Evolutionary conservation across 2,329 filamentous ascomycete genomes (phyloP).

Genomic region (Teratosphaeria gauchensis): DNA sequence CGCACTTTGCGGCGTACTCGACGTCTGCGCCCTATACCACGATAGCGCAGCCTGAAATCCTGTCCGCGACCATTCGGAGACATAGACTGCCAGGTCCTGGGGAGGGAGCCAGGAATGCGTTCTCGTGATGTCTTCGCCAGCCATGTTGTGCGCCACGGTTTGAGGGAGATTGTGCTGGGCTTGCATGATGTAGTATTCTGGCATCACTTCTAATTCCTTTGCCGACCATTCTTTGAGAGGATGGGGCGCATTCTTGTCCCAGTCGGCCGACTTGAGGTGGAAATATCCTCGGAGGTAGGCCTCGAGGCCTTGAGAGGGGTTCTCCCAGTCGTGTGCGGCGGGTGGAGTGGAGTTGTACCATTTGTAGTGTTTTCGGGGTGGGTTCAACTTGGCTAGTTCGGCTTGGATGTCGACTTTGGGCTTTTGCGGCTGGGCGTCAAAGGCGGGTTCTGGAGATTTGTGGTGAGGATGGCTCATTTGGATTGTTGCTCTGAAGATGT

Average conservation of each 20-base stretch:
- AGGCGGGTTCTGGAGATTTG: slow-evolving; percentile 40
- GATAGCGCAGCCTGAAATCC: slow-evolving; percentile 59
- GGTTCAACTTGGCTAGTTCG: slow-evolving; percentile 43
- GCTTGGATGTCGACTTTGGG: slow-evolving; percentile 41
- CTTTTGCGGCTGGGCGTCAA: slow-evolving; percentile 33
- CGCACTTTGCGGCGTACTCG: slow-evolving; percentile 30
- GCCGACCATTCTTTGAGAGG: slow-evolving; percentile 49
- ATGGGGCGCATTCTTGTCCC: slow-evolving; percentile 39
- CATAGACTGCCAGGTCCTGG: slow-evolving; percentile 51
- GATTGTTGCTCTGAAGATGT: slow-evolving; percentile 53
- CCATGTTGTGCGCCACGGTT: slow-evolving; percentile 47
- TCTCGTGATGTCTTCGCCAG: slow-evolving; percentile 39
- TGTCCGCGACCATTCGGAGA: slow-evolving; percentile 49
- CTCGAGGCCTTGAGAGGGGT: slow-evolving; percentile 44
- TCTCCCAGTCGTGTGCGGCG: slow-evolving; percentile 40
- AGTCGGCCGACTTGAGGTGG: slow-evolving; percentile 57
- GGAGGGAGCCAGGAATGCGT: slow-evolving; percentile 47
- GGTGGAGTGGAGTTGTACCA: slow-evolving; percentile 50
- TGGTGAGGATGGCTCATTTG: slow-evolving; percentile 59
- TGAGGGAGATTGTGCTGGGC: slow-evolving; percentile 49
- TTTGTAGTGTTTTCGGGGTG: slow-evolving; percentile 61
- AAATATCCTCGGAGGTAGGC: slow-evolving; percentile 57
- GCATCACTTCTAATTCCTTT: slow-evolving; percentile 48
- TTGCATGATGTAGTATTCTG: slow-evolving; percentile 61
- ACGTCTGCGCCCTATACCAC: slow-evolving; percentile 55